Percentiles rank a stretch among this genome's conserved stretches.
These are phyloP conservation scores for Hygrophila difformis DNA, from an alignment of 257 asterid species.

Conservation along the genomic window DNA sequence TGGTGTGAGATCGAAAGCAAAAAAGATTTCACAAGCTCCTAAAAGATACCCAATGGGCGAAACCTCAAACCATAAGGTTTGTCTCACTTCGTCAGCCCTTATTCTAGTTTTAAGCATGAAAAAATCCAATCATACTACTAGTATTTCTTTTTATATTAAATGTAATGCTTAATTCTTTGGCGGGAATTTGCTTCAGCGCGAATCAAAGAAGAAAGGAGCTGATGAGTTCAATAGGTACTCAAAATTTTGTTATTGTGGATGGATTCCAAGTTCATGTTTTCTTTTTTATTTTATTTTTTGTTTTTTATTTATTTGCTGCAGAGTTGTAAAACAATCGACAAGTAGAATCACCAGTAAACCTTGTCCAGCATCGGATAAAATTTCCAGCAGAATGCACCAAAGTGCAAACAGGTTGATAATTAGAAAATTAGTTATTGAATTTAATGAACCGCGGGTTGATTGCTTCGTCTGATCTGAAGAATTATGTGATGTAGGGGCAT, in stretches of 20 bases:
- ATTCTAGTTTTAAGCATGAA: too few relatives aligned
- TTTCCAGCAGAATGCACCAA: constrained; percentile 16
- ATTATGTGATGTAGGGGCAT: constrained; percentile 22
- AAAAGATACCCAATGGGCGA: neutral
- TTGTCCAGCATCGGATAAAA: constrained; percentile 22
- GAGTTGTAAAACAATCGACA: too few relatives aligned
- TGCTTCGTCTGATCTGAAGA: constrained; percentile 13
- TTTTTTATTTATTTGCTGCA: too few relatives aligned
- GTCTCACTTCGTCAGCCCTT: too few relatives aligned
- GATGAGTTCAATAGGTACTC: constrained; percentile 36
- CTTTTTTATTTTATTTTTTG: too few relatives aligned
- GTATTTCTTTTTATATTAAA: too few relatives aligned
- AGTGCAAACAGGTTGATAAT: constrained; percentile 35
- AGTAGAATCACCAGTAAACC: neutral
- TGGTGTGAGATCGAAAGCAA: neutral
- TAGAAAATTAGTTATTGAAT: constrained; percentile 5
- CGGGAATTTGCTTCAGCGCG: too few relatives aligned
- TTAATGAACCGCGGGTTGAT: neutral
- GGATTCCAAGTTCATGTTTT: neutral
- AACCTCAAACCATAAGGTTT: constrained; percentile 29
- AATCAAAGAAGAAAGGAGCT: constrained; percentile 19
- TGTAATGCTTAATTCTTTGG: neutral
- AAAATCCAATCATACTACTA: too few relatives aligned
- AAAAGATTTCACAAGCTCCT: constrained; percentile 13
- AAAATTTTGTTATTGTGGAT: neutral